Evolutionary conservation across 2,329 filamentous ascomycete genomes (phyloP).

Genomic region (Whalleya microplaca): DNA sequence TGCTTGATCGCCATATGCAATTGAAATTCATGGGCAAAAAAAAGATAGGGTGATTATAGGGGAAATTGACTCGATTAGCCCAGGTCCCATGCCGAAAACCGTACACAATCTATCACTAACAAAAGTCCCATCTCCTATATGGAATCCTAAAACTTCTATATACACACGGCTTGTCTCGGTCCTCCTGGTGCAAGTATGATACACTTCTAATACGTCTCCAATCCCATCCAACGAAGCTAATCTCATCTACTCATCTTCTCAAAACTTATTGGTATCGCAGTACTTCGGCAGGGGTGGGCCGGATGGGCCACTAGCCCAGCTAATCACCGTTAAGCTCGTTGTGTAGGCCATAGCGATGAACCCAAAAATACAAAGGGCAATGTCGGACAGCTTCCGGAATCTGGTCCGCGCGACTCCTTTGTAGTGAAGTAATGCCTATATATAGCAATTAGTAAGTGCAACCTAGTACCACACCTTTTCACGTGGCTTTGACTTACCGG

Average conservation of each 20-base stretch:
- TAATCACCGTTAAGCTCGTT: slow-evolving; percentile 81
- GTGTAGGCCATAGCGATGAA: slow-evolving; percentile 90
- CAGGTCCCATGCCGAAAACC: neutral
- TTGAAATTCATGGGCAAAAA: too few species aligned
- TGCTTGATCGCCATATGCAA: too few species aligned
- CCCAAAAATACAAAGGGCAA: slow-evolving; percentile 80
- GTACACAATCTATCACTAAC: neutral
- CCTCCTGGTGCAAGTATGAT: slow-evolving; percentile 31
- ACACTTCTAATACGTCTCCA: slow-evolving; percentile 21
- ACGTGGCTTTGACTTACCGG: slow-evolving; percentile 68
- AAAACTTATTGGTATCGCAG: slow-evolving; percentile 50
- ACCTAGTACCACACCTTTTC: neutral
- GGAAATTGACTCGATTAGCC: neutral
- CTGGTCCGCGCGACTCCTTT: slow-evolving; percentile 73
- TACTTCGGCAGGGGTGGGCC: slow-evolving; percentile 54
- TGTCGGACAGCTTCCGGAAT: slow-evolving; percentile 71
- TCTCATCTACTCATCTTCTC: neutral
- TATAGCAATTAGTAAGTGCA: slow-evolving; percentile 35
- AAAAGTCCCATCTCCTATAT: slow-evolving; percentile 11
- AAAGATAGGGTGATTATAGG: neutral
- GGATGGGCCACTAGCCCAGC: slow-evolving; percentile 70
- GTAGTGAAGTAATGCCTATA: slow-evolving; percentile 86
- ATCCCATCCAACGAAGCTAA: neutral
- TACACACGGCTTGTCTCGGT: neutral
- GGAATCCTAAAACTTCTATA: neutral